Evolutionary conservation across 106 monocot species (phyloP).

Genomic region (Dioscorea dumetorum): DNA sequence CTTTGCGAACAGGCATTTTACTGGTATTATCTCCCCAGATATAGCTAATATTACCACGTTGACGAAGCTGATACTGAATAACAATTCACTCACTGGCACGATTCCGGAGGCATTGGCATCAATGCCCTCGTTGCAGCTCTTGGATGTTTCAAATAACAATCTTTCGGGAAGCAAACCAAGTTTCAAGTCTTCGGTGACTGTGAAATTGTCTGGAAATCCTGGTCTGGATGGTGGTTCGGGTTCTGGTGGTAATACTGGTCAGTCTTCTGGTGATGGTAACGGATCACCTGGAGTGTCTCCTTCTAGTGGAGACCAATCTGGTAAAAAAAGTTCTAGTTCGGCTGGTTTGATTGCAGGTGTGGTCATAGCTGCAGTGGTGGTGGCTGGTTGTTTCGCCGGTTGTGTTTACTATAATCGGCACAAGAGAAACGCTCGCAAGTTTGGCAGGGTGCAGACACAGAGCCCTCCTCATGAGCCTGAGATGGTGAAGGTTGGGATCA

Average conservation of each 20-base stretch:
- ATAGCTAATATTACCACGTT: slow-evolving; percentile 44
- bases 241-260: not conserved
- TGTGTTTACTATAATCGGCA: slow-evolving; percentile 14
- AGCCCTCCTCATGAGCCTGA: slow-evolving; percentile 30
- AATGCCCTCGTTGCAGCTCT: slow-evolving; percentile 30
- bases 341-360: slow-evolving; percentile 19
- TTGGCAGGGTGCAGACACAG: slow-evolving; percentile 25
- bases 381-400: slow-evolving; percentile 16
- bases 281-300: not conserved
- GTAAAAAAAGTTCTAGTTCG: slow-evolving; percentile 12
- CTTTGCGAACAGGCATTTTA: slow-evolving; percentile 43
- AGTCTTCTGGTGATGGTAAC: not conserved
- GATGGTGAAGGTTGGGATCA: slow-evolving; percentile 27
- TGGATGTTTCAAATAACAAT: slow-evolving; percentile 64
- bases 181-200: slow-evolving; percentile 30
- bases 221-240: not conserved
- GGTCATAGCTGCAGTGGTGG: slow-evolving; percentile 21
- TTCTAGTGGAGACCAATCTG: not conserved
- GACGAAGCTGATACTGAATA: slow-evolving; percentile 32
- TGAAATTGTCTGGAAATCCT: slow-evolving; percentile 44
- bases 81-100: slow-evolving; percentile 53
- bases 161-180: slow-evolving; percentile 48
- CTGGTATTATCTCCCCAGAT: slow-evolving; percentile 48
- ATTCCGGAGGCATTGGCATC: slow-evolving; percentile 47
- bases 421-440: slow-evolving; percentile 26